A percentile compares a stretch with the other conserved stretches of the same genome.
phyloP scores from a whole-genome alignment of 2,329 filamentous ascomycete species.

The Lachnellula occidentalis region DNA sequence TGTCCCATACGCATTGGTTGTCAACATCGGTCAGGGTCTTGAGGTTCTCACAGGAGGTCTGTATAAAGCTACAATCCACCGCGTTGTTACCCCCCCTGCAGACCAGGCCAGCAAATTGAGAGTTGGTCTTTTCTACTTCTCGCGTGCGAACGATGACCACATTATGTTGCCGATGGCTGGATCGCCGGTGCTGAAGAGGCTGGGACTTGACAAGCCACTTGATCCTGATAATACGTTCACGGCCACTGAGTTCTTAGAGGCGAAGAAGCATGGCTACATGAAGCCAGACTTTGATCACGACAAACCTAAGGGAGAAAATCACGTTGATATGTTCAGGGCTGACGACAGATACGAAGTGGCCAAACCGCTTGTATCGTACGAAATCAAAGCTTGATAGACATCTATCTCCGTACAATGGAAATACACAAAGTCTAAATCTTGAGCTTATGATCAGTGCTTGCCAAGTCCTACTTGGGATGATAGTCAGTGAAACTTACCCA shows the following conservation, averaged over 20 bases:
- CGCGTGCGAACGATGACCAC: constrained; percentile 33
- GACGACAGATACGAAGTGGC: too few species aligned
- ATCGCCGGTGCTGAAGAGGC: constrained; percentile 35
- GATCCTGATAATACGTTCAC: constrained; percentile 25
- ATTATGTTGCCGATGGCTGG: constrained; percentile 33
- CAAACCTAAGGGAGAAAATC: not conserved
- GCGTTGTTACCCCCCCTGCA: constrained; percentile 28
- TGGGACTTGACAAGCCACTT: constrained; percentile 27
- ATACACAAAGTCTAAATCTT: too few species aligned
- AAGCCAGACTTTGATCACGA: constrained; percentile 29
- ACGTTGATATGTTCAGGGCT: too few species aligned
- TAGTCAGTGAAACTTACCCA: too few species aligned
- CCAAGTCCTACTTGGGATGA: too few species aligned
- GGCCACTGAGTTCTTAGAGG: constrained; percentile 29
- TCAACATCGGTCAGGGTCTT: constrained; percentile 34
- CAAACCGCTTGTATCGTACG: too few species aligned
- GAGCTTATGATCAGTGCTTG: too few species aligned
- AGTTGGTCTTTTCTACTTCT: constrained; percentile 37
- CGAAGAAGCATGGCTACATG: constrained; percentile 30
- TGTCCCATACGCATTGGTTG: constrained; percentile 34
- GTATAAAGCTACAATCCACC: constrained; percentile 31
- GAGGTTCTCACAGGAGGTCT: constrained; percentile 31
- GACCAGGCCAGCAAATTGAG: constrained; percentile 35
- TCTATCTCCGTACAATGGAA: too few species aligned
- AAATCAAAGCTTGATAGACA: too few species aligned